These are phyloP conservation scores for Neurospora pannonica DNA, from an alignment of 495 filamentous ascomycete species.

Conservation along the genomic window DNA sequence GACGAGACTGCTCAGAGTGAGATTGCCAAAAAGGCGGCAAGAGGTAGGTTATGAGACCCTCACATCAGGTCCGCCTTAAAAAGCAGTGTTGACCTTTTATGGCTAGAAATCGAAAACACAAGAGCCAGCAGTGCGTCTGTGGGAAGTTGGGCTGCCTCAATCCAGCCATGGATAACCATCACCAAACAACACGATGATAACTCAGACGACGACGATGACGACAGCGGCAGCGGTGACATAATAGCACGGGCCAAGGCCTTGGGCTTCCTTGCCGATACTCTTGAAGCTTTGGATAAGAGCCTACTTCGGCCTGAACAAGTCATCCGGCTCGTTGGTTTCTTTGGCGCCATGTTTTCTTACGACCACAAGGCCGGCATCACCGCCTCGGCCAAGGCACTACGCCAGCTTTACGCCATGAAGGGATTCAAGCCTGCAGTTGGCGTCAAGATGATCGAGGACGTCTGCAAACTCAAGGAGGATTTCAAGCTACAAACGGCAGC, in stretches of 20 bases:
- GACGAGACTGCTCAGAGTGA: slow-evolving; percentile 23
- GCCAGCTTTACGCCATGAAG: slow-evolving; percentile 33
- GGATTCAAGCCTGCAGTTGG: slow-evolving; percentile 35
- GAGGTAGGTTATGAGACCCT: slow-evolving; percentile 16
- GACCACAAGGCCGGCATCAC: slow-evolving; percentile 42
- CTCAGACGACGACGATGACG: slow-evolving; percentile 11
- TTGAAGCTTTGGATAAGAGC: slow-evolving; percentile 29
- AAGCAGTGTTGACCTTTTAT: background rate
- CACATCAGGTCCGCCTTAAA: background rate
- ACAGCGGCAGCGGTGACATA: slow-evolving; percentile 26
- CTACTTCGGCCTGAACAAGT: slow-evolving; percentile 34
- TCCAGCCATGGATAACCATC: slow-evolving; percentile 39
- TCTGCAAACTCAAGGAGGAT: slow-evolving; percentile 37
- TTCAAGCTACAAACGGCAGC: slow-evolving; percentile 34
- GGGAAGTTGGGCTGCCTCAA: slow-evolving; percentile 39
- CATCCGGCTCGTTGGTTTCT: slow-evolving; percentile 35
- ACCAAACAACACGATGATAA: slow-evolving; percentile 11
- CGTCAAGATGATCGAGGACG: slow-evolving; percentile 29
- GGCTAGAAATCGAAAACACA: slow-evolving; percentile 32
- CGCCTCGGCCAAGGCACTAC: slow-evolving; percentile 38
- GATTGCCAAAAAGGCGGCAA: slow-evolving; percentile 32
- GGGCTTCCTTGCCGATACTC: slow-evolving; percentile 36
- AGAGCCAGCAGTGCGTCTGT: slow-evolving; percentile 30
- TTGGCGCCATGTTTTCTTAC: slow-evolving; percentile 39
- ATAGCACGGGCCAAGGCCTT: slow-evolving; percentile 35